phyloP scores from a whole-genome alignment of 495 filamentous ascomycete species.

The Talaromyces borbonicus region DNA sequence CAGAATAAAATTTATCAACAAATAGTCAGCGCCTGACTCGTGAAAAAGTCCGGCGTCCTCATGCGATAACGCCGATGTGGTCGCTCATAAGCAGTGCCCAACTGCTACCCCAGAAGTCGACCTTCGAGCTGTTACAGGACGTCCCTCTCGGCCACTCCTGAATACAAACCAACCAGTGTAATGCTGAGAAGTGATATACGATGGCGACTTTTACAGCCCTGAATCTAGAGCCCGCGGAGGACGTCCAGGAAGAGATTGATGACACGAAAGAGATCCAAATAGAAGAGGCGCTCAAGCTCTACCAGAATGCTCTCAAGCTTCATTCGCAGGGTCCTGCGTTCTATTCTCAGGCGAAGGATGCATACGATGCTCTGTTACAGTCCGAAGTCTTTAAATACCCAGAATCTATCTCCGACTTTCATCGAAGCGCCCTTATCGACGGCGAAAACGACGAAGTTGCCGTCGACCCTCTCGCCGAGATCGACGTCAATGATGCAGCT shows the following conservation, averaged over 20 bases:
- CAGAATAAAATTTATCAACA: too few species aligned
- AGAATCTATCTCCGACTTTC: conserved; percentile 71
- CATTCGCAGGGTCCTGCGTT: conserved; percentile 76
- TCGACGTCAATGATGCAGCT: conserved; percentile 48
- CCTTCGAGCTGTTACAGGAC: too few species aligned
- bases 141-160: not conserved
- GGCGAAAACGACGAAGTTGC: conserved; percentile 39
- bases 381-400: conserved; percentile 92
- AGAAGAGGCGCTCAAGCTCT: conserved; percentile 93
- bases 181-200: conserved; percentile 6
- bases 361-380: conserved; percentile 75
- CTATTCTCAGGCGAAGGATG: conserved; percentile 66
- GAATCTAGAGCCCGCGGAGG: conserved; percentile 88
- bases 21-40: too few species aligned
- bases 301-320: conserved; percentile 82
- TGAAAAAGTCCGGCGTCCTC: too few species aligned
- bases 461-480: conserved; percentile 31
- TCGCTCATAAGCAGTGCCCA: not conserved
- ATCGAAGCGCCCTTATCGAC: conserved; percentile 53
- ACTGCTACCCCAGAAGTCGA: not conserved
- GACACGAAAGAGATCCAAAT: conserved; percentile 94
- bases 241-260: conserved; percentile 82
- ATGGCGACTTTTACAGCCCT: conserved; percentile 64
- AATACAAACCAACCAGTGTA: not conserved
- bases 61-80: too few species aligned